phyloP scores from a whole-genome alignment of 2,329 filamentous ascomycete species.

The Pseudogymnoascus sp. region DNA sequence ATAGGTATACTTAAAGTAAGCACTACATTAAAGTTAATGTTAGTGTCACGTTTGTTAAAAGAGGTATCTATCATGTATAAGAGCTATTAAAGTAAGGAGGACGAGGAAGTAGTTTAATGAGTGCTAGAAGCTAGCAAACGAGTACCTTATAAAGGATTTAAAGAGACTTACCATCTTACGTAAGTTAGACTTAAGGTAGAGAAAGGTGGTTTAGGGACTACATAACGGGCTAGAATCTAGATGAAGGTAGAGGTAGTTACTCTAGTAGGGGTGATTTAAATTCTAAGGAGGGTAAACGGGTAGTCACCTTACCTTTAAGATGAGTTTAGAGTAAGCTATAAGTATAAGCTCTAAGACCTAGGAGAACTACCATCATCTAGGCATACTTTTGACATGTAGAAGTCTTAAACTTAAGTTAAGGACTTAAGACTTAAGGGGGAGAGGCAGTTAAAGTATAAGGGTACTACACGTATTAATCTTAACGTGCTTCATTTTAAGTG shows the following conservation, averaged over 20 bases:
- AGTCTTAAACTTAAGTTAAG: neutral
- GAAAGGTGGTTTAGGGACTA: neutral
- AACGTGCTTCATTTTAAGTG: conserved; percentile 12
- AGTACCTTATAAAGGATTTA: neutral
- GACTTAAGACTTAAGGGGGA: conserved; percentile 5
- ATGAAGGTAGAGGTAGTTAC: neutral
- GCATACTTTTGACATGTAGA: neutral
- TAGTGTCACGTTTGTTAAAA: neutral
- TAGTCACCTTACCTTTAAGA: neutral
- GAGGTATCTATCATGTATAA: neutral
- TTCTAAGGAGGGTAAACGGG: neutral
- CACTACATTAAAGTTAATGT: neutral
- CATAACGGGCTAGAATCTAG: neutral
- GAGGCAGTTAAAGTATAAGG: conserved; percentile 9
- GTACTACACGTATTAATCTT: conserved; percentile 9
- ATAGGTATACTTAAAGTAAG: neutral
- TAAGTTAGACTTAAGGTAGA: too few species aligned
- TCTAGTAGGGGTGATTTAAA: neutral
- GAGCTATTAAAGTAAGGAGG: neutral
- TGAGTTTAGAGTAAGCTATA: too few species aligned
- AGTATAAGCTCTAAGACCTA: too few species aligned
- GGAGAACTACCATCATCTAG: too few species aligned
- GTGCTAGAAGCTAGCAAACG: neutral
- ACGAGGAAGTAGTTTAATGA: neutral
- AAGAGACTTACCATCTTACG: too few species aligned